Conservation (phyloP, 2,329 filamentous ascomycete species). For the Hypoxylon sp. region DNA sequence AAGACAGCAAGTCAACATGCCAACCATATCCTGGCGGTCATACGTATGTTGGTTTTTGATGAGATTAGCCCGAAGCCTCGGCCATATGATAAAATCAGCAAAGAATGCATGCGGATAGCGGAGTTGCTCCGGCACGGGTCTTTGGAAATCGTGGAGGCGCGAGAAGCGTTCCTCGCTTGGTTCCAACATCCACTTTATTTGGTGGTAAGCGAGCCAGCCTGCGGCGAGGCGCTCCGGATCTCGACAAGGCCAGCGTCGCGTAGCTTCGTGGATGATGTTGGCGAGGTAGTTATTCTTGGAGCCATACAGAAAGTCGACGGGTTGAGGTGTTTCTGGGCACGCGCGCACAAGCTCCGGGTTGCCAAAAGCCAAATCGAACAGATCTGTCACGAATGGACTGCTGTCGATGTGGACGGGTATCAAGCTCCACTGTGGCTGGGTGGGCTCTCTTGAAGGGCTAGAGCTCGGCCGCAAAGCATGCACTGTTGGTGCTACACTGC, state of each 20-base stretch:
- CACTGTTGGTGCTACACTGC: background rate
- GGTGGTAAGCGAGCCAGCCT: slow-evolving; percentile 5
- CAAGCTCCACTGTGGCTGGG: slow-evolving; percentile 1
- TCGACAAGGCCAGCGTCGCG: slow-evolving; percentile 9
- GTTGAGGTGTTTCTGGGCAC: background rate
- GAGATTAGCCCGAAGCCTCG: slow-evolving; percentile 7
- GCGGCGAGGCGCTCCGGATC: slow-evolving; percentile 8
- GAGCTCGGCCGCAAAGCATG: background rate
- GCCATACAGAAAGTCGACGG: slow-evolving; percentile 6
- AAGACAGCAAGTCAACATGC: slow-evolving; percentile 10
- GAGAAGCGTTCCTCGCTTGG: slow-evolving; percentile 11
- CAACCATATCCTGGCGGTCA: background rate
- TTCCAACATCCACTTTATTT: slow-evolving; percentile 7
- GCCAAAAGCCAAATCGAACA: background rate
- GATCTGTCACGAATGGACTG: background rate
- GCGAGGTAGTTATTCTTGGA: slow-evolving; percentile 18
- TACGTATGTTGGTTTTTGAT: slow-evolving; percentile 4
- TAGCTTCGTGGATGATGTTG: background rate
- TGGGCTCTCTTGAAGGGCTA: background rate
- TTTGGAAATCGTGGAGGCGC: slow-evolving; percentile 13
- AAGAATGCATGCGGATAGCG: slow-evolving; percentile 11
- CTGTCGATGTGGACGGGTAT: background rate
- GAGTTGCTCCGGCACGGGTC: slow-evolving; percentile 15
- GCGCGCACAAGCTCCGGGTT: slow-evolving; percentile 5
- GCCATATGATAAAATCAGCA: slow-evolving; percentile 9